phyloP scores from a whole-genome alignment of 148 eudicot species.

The Amaranthus hypochondriacus region DNA sequence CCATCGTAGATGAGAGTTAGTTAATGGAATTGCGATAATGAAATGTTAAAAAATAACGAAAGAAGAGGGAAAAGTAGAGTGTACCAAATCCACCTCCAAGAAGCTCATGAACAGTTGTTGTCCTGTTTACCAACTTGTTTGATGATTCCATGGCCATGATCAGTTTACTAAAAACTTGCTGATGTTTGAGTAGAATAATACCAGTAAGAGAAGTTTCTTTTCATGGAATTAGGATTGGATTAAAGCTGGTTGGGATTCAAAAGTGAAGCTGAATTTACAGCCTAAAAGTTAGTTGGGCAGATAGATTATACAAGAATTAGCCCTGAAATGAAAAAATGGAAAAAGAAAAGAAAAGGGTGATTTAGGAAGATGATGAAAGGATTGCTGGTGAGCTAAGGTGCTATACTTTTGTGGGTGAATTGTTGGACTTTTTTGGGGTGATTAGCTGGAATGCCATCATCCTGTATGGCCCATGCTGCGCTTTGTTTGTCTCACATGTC shows the following conservation, averaged over 20 bases:
- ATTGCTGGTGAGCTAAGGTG: not conserved
- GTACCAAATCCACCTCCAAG: slow-evolving; percentile 74
- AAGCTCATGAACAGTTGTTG: slow-evolving; percentile 62
- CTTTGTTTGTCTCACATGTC: slow-evolving; percentile 3
- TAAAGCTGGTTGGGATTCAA: not conserved
- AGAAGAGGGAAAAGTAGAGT: not conserved
- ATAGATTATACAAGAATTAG: not conserved
- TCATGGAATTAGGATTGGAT: not conserved
- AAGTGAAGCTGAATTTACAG: not conserved
- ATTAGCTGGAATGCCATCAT: slow-evolving; percentile 15
- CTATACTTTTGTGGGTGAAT: not conserved
- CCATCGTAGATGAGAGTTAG: too few relatives aligned
- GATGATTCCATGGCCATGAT: slow-evolving; percentile 63
- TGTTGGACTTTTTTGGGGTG: slow-evolving; percentile 5
- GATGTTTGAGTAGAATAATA: not conserved
- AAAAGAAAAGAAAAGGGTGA: not conserved
- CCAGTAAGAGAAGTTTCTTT: not conserved
- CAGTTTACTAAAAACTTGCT: not conserved
- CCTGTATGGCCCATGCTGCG: not conserved
- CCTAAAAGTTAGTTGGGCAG: not conserved
- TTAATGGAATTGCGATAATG: too few relatives aligned
- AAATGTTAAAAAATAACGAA: too few relatives aligned
- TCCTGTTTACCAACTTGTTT: slow-evolving; percentile 56
- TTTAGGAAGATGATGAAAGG: not conserved
- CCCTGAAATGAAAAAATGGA: not conserved